Evolutionary conservation across 495 filamentous ascomycete species (phyloP).

Genomic region (Trichoderma orchidacearum): DNA sequence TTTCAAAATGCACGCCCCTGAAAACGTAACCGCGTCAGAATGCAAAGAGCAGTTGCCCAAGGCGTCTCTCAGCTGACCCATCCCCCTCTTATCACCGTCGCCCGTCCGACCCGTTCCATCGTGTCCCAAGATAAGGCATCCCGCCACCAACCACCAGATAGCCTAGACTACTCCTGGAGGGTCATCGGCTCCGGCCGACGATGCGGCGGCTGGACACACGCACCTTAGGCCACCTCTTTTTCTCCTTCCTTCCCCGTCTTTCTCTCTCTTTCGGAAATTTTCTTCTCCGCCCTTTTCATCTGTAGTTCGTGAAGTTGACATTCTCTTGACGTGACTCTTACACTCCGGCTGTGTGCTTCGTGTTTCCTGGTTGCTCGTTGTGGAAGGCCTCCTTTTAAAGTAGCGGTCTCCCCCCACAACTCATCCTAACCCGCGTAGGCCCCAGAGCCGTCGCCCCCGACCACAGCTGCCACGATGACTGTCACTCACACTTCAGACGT

Average conservation of each 20-base stretch:
- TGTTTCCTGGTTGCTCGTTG: not conserved
- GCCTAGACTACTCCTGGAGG: not conserved
- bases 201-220: not conserved
- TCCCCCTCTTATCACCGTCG: not conserved
- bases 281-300: not conserved
- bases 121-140: not conserved
- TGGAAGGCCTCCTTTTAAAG: not conserved
- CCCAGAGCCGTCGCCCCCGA: not conserved
- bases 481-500: constrained; percentile 7
- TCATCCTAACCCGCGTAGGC: not conserved
- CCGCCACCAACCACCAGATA: not conserved
- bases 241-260: not conserved
- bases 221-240: not conserved
- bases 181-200: not conserved
- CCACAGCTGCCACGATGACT: constrained; percentile 9
- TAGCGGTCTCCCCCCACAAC: not conserved
- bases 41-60: too few relatives aligned
- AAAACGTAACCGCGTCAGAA: too few relatives aligned
- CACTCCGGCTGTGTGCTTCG: not conserved
- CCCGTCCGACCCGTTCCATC: not conserved
- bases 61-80: not conserved
- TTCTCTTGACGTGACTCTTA: too few relatives aligned
- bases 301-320: not conserved
- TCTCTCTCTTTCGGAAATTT: too few relatives aligned
- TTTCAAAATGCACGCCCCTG: too few relatives aligned